phyloP scores from a whole-genome alignment of 768 basidiomycete genomes.

The Boletus reticuloceps region DNA sequence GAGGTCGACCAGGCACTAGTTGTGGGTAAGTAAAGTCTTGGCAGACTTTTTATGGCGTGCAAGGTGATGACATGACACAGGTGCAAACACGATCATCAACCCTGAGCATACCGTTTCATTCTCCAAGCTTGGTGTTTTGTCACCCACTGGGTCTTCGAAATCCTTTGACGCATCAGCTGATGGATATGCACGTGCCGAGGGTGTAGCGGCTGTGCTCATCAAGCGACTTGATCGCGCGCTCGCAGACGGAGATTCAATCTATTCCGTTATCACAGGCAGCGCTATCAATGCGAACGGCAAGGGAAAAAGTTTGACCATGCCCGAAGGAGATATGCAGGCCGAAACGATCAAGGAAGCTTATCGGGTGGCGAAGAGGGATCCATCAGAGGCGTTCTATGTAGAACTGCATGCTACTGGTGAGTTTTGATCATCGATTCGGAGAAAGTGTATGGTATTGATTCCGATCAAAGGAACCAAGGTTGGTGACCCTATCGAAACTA shows the following conservation, averaged over 20 bases:
- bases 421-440: background rate
- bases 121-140: slow-evolving; percentile 33
- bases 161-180: slow-evolving; percentile 33
- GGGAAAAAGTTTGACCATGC: slow-evolving; percentile 35
- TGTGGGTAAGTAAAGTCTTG: slow-evolving; percentile 14
- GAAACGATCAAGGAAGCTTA: slow-evolving; percentile 35
- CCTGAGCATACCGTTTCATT: slow-evolving; percentile 27
- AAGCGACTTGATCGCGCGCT: slow-evolving; percentile 33
- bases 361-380: slow-evolving; percentile 26
- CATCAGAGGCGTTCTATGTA: slow-evolving; percentile 44
- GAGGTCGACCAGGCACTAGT: slow-evolving; percentile 50
- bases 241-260: slow-evolving; percentile 31
- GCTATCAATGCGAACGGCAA: slow-evolving; percentile 35
- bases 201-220: slow-evolving; percentile 31
- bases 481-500: slow-evolving; percentile 51
- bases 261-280: slow-evolving; percentile 30
- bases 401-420: slow-evolving; percentile 50
- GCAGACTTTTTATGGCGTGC: too few relatives aligned
- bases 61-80: slow-evolving; percentile 5
- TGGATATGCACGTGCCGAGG: slow-evolving; percentile 32
- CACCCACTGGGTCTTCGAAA: slow-evolving; percentile 33
- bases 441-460: background rate
- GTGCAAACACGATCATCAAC: slow-evolving; percentile 29
- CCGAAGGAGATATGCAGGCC: slow-evolving; percentile 33
- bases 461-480: slow-evolving; percentile 32